Base-by-base conservation (phyloP, 306 rosid genomes). In the Abrus pulchellus region DNA sequence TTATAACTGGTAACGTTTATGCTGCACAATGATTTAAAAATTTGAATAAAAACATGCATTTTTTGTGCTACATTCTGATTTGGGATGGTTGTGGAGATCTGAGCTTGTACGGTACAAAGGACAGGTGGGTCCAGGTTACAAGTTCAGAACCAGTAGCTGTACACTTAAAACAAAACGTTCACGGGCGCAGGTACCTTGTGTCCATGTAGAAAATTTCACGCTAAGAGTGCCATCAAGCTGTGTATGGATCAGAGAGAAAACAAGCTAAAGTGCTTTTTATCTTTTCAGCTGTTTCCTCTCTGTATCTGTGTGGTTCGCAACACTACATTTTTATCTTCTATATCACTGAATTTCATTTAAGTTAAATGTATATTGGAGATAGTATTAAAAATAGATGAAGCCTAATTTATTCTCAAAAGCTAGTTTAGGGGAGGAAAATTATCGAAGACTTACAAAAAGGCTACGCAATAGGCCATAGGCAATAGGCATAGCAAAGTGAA, bases 211-310 rank as follows among this genome's bases (percentile, higher is more conserved):
- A 80, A 61, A 10, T 61, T 50, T 62, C 77, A 79, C 71, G 43
- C 36, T 2, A 48, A 59, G 38, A 33, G 61, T 55, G 71, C 53
- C 41, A 13, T 5, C 30, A 9, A 60, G 48, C 45, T 4, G 34
- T 29, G 47, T 32, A 67, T 14, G 49, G 40, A 79, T 60, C 73
- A 62, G 41, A 47, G 48, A 52, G 3, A 73, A 63, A 72, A 62
- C 34, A 10, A 20, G 44, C 69, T 63, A 73, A 80, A 71, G 29
- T 54, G 29, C 14, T 54, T 72, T 64, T 65, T 47, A 59, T 72
- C 77, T 63, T 77, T 47, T 64, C 48, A 68, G 27, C 62, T 44
- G 47, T 64, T 50, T 69, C 79, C 43, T 75, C 45, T 4, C 47
- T 30, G 10, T 30, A 9, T 12, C 3, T 59, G 6, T 44, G 13